These are phyloP conservation scores for Botrytis elliptica DNA, from an alignment of 2,329 filamentous ascomycete species.

Conservation along the genomic window DNA sequence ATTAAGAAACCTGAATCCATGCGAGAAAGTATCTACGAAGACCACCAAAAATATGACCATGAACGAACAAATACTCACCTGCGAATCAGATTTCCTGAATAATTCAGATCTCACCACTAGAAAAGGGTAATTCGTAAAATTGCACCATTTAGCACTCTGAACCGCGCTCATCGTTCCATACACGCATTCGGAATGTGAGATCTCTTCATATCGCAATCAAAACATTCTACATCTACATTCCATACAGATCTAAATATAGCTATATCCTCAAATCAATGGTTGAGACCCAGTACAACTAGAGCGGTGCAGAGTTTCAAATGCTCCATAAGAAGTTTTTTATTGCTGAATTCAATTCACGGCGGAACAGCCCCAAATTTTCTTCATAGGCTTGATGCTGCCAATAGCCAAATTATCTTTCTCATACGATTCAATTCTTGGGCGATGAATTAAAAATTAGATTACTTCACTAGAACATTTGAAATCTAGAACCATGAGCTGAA, in stretches of 20 bases:
- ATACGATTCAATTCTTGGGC: not conserved
- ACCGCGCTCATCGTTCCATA: not conserved
- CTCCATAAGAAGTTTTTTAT: not conserved
- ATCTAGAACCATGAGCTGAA: not conserved
- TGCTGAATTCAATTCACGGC: not conserved
- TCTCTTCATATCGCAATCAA: not conserved
- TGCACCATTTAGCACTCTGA: not conserved
- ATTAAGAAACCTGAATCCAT: not conserved
- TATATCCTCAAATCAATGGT: not conserved
- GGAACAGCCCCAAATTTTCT: not conserved
- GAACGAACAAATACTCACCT: not conserved
- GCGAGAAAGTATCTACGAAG: not conserved
- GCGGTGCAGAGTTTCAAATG: not conserved
- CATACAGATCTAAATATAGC: slow-evolving; percentile 3
- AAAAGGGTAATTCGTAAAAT: too few species aligned
- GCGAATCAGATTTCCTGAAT: not conserved
- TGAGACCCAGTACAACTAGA: not conserved
- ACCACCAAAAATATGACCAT: not conserved
- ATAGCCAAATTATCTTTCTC: not conserved
- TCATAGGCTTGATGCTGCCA: not conserved
- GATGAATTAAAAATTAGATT: not conserved
- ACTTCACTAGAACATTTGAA: not conserved
- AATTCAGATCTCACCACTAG: not conserved
- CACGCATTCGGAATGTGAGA: not conserved
- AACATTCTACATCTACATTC: not conserved